These are phyloP conservation scores for Talaromyces sp. DNA, from an alignment of 2,329 filamentous ascomycete species.

Conservation along the genomic window DNA sequence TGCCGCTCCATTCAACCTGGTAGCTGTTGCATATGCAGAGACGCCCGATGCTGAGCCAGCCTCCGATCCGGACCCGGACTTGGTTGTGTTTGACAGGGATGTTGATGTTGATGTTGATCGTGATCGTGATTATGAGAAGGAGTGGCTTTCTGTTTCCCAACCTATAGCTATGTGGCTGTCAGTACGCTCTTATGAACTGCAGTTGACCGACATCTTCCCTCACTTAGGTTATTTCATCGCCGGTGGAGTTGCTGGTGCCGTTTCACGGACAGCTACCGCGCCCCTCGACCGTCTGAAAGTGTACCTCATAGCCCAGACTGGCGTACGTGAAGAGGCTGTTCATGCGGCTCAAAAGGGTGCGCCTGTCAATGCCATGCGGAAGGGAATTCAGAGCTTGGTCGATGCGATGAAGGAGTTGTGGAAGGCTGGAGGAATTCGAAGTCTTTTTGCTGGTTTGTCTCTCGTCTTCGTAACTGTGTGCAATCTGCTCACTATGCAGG, in stretches of 20 bases:
- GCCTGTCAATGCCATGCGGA: constrained; percentile 60
- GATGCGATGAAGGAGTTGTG: constrained; percentile 75
- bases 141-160: constrained; percentile 42
- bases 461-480: background rate
- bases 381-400: constrained; percentile 65
- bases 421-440: constrained; percentile 78
- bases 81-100: constrained; percentile 29
- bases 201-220: constrained; percentile 46
- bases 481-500: constrained; percentile 50
- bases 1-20: constrained; percentile 31
- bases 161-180: constrained; percentile 44
- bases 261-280: constrained; percentile 91
- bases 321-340: constrained; percentile 55
- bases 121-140: constrained; percentile 34
- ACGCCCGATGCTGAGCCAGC: constrained; percentile 26
- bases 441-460: constrained; percentile 81
- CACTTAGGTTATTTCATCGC: constrained; percentile 89
- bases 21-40: constrained; percentile 29
- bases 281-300: constrained; percentile 96
- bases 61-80: constrained; percentile 30
- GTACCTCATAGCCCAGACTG: constrained; percentile 90
- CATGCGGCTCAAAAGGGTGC: constrained; percentile 68
- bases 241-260: constrained; percentile 87
- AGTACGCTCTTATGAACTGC: constrained; percentile 42
- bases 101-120: constrained; percentile 7